phyloP scores from a whole-genome alignment of 1,284 basidiomycete genomes.

The Ceratobasidium sp. region DNA sequence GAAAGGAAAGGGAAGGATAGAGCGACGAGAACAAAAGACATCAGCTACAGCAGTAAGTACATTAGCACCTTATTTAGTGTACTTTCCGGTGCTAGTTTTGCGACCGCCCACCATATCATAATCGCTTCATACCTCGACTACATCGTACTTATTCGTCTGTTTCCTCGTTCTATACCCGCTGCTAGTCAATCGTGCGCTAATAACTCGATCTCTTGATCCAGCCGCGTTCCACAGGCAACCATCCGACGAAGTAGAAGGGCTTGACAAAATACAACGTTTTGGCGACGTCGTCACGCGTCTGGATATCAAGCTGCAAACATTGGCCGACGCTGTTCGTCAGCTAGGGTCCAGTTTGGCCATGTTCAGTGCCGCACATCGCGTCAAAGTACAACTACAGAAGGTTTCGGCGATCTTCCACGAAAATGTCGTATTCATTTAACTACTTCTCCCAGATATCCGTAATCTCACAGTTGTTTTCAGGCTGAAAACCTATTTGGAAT shows the following conservation, averaged over 20 bases:
- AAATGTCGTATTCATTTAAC: slow-evolving; percentile 39
- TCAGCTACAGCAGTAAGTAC: slow-evolving; percentile 28
- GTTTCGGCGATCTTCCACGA: slow-evolving; percentile 49
- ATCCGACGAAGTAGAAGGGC: slow-evolving; percentile 11
- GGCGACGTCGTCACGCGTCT: slow-evolving; percentile 9
- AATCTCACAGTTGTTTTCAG: slow-evolving; percentile 10
- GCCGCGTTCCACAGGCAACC: too few relatives aligned
- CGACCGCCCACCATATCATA: too few relatives aligned
- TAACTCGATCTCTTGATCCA: too few relatives aligned
- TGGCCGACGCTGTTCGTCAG: slow-evolving; percentile 49
- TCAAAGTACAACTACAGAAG: slow-evolving; percentile 44
- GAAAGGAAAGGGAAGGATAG: slow-evolving; percentile 58
- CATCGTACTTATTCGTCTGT: too few relatives aligned
- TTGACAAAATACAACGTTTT: slow-evolving; percentile 20
- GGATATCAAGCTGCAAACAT: slow-evolving; percentile 49
- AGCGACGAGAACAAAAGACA: not conserved
- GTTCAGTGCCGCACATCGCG: slow-evolving; percentile 46
- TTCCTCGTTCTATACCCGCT: too few relatives aligned
- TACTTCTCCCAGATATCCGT: not conserved
- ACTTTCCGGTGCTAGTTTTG: too few relatives aligned
- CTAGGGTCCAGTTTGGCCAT: slow-evolving; percentile 48
- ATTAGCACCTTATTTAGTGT: not conserved
- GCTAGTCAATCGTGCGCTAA: too few relatives aligned
- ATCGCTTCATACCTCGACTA: too few relatives aligned
- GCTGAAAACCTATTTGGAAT: slow-evolving; percentile 56